Evolutionary conservation across 2,329 filamentous ascomycete species (phyloP).

Genomic region (Xylaria sp.): DNA sequence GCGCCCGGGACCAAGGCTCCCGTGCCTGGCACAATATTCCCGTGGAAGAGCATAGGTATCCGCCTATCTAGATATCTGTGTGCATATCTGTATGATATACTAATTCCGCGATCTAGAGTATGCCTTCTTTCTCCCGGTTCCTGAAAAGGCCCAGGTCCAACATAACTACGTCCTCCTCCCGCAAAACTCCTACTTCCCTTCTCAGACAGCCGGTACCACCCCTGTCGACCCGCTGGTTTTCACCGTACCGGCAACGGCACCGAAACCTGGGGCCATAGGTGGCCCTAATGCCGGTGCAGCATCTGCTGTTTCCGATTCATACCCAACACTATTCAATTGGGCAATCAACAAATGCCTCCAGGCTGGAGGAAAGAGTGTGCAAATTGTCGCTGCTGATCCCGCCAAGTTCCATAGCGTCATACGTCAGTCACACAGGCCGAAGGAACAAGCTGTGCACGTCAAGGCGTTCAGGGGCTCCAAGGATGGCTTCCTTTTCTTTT

Average conservation of each 20-base stretch:
- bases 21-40: conserved; percentile 64
- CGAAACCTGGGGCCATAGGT: conserved; percentile 67
- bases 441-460: conserved; percentile 72
- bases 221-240: conserved; percentile 70
- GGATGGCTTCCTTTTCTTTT: conserved; percentile 74
- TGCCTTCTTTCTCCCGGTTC: conserved; percentile 71
- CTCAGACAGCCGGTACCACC: conserved; percentile 55
- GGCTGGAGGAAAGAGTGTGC: conserved; percentile 57
- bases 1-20: conserved; percentile 62
- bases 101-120: conserved; percentile 57
- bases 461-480: conserved; percentile 74
- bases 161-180: conserved; percentile 74
- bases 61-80: not conserved
- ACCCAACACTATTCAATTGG: conserved; percentile 69
- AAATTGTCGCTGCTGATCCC: conserved; percentile 64
- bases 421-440: conserved; percentile 66
- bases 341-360: conserved; percentile 64
- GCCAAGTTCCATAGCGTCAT: conserved; percentile 66
- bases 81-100: not conserved
- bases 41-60: conserved; percentile 70
- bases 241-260: conserved; percentile 67
- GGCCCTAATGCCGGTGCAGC: conserved; percentile 62
- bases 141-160: conserved; percentile 72
- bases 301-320: conserved; percentile 66
- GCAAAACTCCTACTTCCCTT: conserved; percentile 61